Conservation (phyloP, 2,329 filamentous ascomycete genomes). For the Akanthomyces dipterigenus region DNA sequence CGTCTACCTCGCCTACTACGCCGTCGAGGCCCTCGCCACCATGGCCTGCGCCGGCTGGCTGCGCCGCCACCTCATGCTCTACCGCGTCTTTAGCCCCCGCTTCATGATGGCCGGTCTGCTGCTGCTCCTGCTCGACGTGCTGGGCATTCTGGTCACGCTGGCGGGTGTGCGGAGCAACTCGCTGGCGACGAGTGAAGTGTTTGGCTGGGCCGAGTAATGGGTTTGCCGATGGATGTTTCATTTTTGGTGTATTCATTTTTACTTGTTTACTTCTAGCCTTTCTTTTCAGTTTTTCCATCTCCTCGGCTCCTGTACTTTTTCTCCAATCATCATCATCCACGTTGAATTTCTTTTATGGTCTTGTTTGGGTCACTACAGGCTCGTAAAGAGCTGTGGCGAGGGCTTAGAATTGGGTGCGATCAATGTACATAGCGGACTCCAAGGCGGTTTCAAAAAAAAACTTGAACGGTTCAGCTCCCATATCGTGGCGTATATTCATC, state of each 20-base stretch:
- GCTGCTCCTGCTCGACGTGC: constrained; percentile 69
- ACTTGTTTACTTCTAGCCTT: neutral
- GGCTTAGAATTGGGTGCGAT: neutral
- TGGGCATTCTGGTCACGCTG: constrained; percentile 64
- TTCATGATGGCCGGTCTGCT: constrained; percentile 77
- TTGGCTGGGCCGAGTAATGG: constrained; percentile 63
- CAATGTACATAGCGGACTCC: neutral
- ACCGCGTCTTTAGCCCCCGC: constrained; percentile 83
- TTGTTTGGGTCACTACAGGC: neutral
- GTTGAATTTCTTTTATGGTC: neutral
- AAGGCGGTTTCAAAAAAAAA: neutral
- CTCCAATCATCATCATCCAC: neutral
- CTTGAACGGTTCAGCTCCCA: neutral
- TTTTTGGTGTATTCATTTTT: constrained; percentile 16
- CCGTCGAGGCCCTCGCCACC: constrained; percentile 74
- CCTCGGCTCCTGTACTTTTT: neutral
- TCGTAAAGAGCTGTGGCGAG: neutral
- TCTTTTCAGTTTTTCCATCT: neutral
- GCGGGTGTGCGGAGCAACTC: constrained; percentile 70
- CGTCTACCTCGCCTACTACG: constrained; percentile 75
- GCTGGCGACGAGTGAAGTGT: constrained; percentile 75
- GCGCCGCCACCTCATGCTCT: constrained; percentile 90
- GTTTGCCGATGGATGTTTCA: neutral
- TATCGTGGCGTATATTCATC: neutral
- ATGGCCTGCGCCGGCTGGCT: constrained; percentile 87